A percentile compares a stretch with the other conserved stretches of the same genome.
These are phyloP conservation scores for Phytophthora palmivora DNA, from an alignment of 352 stramenopile genomes.

Conservation along the genomic window DNA sequence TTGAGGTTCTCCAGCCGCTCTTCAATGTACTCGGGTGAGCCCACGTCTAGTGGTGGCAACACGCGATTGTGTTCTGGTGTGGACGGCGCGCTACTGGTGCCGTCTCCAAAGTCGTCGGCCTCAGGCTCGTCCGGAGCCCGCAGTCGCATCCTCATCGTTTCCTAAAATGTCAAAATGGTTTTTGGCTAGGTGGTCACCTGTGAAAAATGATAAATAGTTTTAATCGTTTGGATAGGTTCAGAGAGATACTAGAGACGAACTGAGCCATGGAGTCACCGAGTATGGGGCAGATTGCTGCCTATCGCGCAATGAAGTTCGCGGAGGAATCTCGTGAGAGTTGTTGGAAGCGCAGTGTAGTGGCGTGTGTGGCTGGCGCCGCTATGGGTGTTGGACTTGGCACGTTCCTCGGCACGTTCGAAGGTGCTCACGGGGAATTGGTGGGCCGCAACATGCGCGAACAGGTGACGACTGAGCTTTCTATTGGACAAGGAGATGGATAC, in stretches of 20 bases:
- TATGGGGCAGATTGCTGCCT: slow-evolving; percentile 44
- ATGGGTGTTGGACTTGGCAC: slow-evolving; percentile 88
- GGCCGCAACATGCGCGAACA: slow-evolving; percentile 88
- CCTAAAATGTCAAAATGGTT: slow-evolving; percentile 7
- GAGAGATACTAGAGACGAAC: too few species aligned
- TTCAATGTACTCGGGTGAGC: slow-evolving; percentile 85
- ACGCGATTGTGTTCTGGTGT: slow-evolving; percentile 24
- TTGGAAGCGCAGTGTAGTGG: slow-evolving; percentile 86
- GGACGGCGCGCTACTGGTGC: slow-evolving; percentile 14
- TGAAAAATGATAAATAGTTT: too few species aligned
- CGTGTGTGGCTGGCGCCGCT: slow-evolving; percentile 65
- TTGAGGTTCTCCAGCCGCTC: slow-evolving; percentile 90
- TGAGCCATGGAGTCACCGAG: too few species aligned
- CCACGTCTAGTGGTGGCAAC: slow-evolving; percentile 66
- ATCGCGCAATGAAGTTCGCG: slow-evolving; percentile 74
- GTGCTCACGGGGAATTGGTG: slow-evolving; percentile 84
- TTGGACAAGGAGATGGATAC: not conserved
- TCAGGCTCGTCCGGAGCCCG: slow-evolving; percentile 67
- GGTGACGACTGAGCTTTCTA: slow-evolving; percentile 33
- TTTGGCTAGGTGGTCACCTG: not conserved
- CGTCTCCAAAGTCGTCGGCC: slow-evolving; percentile 34
- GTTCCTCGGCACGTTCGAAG: slow-evolving; percentile 90
- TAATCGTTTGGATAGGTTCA: too few species aligned
- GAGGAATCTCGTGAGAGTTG: slow-evolving; percentile 84
- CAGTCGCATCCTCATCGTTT: slow-evolving; percentile 66